These are phyloP conservation scores for Sparassis latifolia DNA, from an alignment of 1,284 basidiomycete species.

Conservation along the genomic window DNA sequence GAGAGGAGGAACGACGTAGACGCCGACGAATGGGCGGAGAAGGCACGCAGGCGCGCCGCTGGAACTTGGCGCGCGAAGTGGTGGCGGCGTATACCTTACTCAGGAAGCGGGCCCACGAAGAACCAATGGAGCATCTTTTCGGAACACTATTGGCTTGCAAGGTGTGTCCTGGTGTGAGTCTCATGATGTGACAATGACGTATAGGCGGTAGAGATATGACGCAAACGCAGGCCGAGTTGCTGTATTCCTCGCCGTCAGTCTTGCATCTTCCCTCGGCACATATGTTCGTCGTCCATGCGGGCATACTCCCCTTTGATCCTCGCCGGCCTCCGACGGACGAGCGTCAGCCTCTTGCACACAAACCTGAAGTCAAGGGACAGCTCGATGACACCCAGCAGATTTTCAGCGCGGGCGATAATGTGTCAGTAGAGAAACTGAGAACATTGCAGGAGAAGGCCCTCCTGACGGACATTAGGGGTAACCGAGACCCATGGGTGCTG, in stretches of 20 bases:
- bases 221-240: constrained; percentile 55
- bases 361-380: constrained; percentile 30
- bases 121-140: constrained; percentile 65
- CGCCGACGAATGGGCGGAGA: constrained; percentile 38
- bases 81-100: constrained; percentile 32
- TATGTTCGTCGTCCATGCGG: constrained; percentile 78
- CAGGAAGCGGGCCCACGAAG: constrained; percentile 39
- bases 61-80: constrained; percentile 36
- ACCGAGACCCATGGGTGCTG: constrained; percentile 65
- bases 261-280: constrained; percentile 76
- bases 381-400: not conserved
- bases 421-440: constrained; percentile 16
- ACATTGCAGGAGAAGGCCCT: constrained; percentile 51
- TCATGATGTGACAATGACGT: constrained; percentile 1
- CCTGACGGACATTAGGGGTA: constrained; percentile 63
- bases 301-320: constrained; percentile 70
- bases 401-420: not conserved
- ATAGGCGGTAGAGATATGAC: constrained; percentile 41
- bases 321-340: constrained; percentile 37
- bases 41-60: constrained; percentile 28
- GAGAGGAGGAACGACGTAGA: constrained; percentile 25
- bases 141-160: constrained; percentile 73
- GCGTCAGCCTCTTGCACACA: constrained; percentile 61
- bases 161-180: constrained; percentile 24
- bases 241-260: constrained; percentile 63